A percentile compares a stretch with the other conserved stretches of the same genome.
phyloP scores from a whole-genome alignment of 208 protist species.

The Naegleria gruberi region DNA sequence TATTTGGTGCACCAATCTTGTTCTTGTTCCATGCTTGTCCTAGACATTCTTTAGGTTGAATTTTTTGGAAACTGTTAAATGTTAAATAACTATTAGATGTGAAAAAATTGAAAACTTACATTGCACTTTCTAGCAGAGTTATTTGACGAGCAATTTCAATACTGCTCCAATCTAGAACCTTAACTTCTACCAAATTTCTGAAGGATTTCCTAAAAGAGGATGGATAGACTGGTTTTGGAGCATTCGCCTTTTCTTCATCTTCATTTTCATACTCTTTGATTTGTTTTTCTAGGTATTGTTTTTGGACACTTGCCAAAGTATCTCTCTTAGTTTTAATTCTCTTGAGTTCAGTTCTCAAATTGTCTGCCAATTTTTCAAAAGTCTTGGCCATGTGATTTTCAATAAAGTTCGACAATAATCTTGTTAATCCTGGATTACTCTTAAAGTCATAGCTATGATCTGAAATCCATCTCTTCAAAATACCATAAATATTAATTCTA shows the following conservation, averaged over 20 bases:
- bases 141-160: constrained; percentile 27
- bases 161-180: constrained; percentile 4
- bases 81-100: too few species aligned
- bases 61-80: background rate
- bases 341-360: background rate
- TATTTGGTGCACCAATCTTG: background rate
- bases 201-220: background rate
- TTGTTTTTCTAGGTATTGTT: background rate
- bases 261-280: background rate
- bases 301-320: background rate
- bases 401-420: background rate
- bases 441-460: constrained; percentile 9
- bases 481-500: background rate
- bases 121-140: constrained; percentile 30
- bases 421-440: background rate
- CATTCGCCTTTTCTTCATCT: background rate
- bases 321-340: background rate
- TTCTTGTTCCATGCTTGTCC: constrained; percentile 9
- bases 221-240: background rate
- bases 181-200: background rate
- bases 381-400: constrained; percentile 13
- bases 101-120: background rate
- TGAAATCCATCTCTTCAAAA: background rate
- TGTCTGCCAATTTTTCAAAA: background rate
- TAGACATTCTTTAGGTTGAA: constrained; percentile 25